phyloP scores from a whole-genome alignment of 192 early-diverging fungal species.

The Jimgerdemannia flammicorona region DNA sequence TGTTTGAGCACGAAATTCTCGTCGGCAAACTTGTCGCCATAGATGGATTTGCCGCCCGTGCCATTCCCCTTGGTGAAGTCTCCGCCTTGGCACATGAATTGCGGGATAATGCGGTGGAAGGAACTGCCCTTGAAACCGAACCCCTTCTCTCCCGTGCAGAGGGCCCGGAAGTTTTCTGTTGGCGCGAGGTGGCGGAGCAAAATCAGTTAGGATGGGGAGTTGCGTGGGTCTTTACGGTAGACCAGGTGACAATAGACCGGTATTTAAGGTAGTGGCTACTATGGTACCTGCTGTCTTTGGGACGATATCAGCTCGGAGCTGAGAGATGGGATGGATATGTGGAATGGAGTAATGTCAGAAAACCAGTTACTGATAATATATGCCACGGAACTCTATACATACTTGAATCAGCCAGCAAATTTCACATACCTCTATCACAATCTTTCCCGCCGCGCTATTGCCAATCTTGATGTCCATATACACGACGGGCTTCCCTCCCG shows the following conservation, averaged over 20 bases:
- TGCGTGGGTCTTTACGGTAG: too few relatives aligned
- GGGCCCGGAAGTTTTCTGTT: conserved; percentile 90
- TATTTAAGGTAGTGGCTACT: too few relatives aligned
- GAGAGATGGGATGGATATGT: too few relatives aligned
- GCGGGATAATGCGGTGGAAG: conserved; percentile 77
- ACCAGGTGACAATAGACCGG: too few relatives aligned
- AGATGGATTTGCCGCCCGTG: conserved; percentile 85
- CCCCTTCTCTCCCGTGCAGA: conserved; percentile 94
- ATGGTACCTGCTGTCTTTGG: conserved; percentile 60
- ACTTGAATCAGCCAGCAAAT: too few relatives aligned
- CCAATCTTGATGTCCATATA: conserved; percentile 41
- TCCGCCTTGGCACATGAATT: conserved; percentile 78
- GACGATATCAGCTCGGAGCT: conserved; percentile 59
- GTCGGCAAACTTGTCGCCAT: conserved; percentile 76
- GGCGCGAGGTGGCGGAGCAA: neutral
- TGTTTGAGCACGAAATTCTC: conserved; percentile 70
- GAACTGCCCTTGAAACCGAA: conserved; percentile 64
- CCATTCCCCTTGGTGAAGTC: conserved; percentile 80
- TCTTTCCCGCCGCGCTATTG: conserved; percentile 26
- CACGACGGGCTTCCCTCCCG: conserved; percentile 19
- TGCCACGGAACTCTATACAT: too few relatives aligned
- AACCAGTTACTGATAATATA: neutral
- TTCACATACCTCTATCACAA: conserved; percentile 26
- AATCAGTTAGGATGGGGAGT: neutral
- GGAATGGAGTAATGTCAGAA: too few relatives aligned